Evolutionary conservation across 768 basidiomycete genomes (phyloP).

Genomic region (Lactarius sanguifluus): DNA sequence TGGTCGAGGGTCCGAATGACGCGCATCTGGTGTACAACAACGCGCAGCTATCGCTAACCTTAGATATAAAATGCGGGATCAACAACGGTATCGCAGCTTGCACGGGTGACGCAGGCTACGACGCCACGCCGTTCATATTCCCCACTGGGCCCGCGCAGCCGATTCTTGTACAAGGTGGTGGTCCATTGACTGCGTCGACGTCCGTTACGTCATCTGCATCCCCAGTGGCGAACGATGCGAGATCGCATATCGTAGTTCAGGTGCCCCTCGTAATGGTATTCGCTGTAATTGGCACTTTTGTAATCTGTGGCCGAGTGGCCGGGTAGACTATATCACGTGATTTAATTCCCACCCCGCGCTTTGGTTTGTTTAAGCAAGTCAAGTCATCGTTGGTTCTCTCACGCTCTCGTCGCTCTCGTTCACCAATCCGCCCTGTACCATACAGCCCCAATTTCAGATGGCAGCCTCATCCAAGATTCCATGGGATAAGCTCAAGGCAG

Average conservation of each 20-base stretch:
- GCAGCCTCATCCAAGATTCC: constrained; percentile 28
- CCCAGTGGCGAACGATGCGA: neutral
- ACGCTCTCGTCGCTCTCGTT: constrained; percentile 5
- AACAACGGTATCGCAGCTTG: constrained; percentile 7
- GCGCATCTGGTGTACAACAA: constrained; percentile 19
- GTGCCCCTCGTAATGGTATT: neutral
- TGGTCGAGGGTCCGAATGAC: constrained; percentile 16
- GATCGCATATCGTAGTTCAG: neutral
- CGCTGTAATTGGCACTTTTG: neutral
- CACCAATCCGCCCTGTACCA: constrained; percentile 10
- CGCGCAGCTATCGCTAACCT: neutral
- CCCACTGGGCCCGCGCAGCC: neutral
- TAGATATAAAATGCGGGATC: constrained; percentile 19
- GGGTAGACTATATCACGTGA: constrained; percentile 3
- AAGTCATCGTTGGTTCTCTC: constrained; percentile 5
- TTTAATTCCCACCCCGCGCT: neutral
- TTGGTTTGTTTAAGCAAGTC: constrained; percentile 1
- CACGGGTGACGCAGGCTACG: neutral
- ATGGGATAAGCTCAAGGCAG: constrained; percentile 32
- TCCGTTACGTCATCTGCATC: neutral
- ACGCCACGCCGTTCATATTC: neutral
- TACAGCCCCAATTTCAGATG: constrained; percentile 15
- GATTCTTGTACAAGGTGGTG: constrained; percentile 17
- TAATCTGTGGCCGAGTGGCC: neutral
- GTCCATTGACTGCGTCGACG: neutral